Base-by-base conservation (phyloP, 1,139 yeast genomes). In the Debaryomyces nepalensis region DNA sequence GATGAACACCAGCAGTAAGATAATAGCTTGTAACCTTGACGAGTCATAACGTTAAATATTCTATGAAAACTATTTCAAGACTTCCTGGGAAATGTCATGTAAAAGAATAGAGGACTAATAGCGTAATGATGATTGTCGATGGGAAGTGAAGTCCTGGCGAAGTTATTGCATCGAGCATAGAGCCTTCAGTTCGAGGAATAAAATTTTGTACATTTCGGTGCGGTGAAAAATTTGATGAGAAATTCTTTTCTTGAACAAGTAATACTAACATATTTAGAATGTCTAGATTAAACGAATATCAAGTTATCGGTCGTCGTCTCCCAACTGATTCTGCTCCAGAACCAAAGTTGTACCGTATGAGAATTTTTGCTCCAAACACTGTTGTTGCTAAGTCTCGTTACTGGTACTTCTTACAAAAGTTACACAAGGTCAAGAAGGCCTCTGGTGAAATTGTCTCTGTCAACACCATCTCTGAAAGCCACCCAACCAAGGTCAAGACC, bases 311-410 rank as follows among this genome's bases (percentile, higher is more conserved):
- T 81, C 97, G 99, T 80, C 96, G 95, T 82, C 90, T 93, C 78
- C 99, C 99, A 66, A 90, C 97, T 70, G 98, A 90, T 79, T 79
- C 91, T 70, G 97, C 87, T 72, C 97, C 98, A 69, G 97, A 90
- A 81, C 99, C 99, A 79, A 93, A 93, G 86, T 89, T 93, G 81
- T 93, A 85, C 96, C 90, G 99, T 77, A 93, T 93, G 98, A 90
- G 97, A 84, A 90, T 93, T 79, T 93, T 93, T 78, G 99, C 99
- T 70, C 95, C 97, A 69, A 93, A 93, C 82, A 87, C 83, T 64
- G 98, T 93, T 75, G 96, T 93, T 75, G 99, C 99, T 74, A 93
- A 93, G 86, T 93, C 99, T 70, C 93, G 99, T 82, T 93, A 90
- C 96, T 93, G 99, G 99, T 95, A 93, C 84, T 93, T 93, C 83